phyloP scores from a whole-genome alignment of 768 basidiomycete species.

The Leccinellum luteum region DNA sequence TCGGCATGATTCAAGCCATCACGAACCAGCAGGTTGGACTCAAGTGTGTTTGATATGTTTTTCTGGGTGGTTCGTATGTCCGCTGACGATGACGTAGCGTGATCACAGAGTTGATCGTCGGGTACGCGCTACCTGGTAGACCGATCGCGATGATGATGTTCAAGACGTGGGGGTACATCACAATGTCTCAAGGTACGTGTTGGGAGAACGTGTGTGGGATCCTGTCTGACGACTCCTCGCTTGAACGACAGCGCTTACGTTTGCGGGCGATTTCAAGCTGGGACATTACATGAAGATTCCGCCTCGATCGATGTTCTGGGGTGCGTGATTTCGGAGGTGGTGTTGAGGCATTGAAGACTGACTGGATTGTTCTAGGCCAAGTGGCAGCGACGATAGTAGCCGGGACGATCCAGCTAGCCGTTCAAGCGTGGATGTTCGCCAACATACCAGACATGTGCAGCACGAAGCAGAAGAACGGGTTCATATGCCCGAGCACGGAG shows the following conservation, averaged over 20 bases:
- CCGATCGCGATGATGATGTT: constrained; percentile 83
- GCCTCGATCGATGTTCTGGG: constrained; percentile 65
- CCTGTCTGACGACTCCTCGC: neutral
- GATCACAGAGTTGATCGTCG: constrained; percentile 71
- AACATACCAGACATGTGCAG: constrained; percentile 38
- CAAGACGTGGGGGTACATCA: constrained; percentile 69
- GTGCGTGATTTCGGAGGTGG: constrained; percentile 8
- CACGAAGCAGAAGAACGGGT: constrained; percentile 40
- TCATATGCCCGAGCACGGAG: constrained; percentile 67
- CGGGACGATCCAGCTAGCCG: constrained; percentile 66
- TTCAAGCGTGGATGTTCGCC: constrained; percentile 61
- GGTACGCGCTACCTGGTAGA: constrained; percentile 52
- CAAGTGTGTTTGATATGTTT: constrained; percentile 25
- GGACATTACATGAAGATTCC: constrained; percentile 76
- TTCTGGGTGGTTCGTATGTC: neutral
- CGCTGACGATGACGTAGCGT: constrained; percentile 35
- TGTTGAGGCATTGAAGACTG: neutral
- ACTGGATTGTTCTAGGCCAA: constrained; percentile 36
- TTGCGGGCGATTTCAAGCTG: constrained; percentile 72
- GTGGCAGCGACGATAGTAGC: constrained; percentile 61
- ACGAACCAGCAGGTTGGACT: constrained; percentile 76
- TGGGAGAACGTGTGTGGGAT: no score
- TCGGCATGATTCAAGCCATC: constrained; percentile 73
- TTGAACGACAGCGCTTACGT: constrained; percentile 47
- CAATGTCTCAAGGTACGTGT: constrained; percentile 46